These are phyloP conservation scores for Leccinum pachyderme DNA, from an alignment of 1,284 basidiomycete genomes.

Conservation along the genomic window DNA sequence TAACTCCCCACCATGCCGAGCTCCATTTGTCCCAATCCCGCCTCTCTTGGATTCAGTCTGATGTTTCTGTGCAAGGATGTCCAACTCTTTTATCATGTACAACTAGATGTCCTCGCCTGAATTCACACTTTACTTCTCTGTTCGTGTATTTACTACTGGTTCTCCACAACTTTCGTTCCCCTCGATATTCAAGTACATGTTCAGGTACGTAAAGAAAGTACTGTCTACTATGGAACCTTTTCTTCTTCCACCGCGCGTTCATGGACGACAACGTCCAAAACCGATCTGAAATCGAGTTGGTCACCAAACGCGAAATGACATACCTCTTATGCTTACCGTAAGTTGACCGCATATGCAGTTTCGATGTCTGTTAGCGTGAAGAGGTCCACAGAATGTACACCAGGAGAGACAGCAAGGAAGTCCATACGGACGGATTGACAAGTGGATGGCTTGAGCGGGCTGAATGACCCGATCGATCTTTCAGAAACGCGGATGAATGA, in stretches of 20 bases:
- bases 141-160: slow-evolving; percentile 29
- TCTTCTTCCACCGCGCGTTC: slow-evolving; percentile 34
- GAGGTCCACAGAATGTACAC: slow-evolving; percentile 75
- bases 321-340: slow-evolving; percentile 48
- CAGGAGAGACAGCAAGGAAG: slow-evolving; percentile 78
- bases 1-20: background rate
- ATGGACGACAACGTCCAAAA: slow-evolving; percentile 67
- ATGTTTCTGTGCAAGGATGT: slow-evolving; percentile 5
- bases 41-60: slow-evolving; percentile 3
- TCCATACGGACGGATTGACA: slow-evolving; percentile 87
- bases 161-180: slow-evolving; percentile 11
- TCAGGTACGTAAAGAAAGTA: slow-evolving; percentile 14
- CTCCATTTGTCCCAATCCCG: background rate
- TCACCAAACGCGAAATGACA: background rate
- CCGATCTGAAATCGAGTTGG: slow-evolving; percentile 43
- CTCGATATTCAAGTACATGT: slow-evolving; percentile 9
- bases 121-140: slow-evolving; percentile 8
- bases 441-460: slow-evolving; percentile 75
- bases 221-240: slow-evolving; percentile 16
- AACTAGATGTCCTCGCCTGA: slow-evolving; percentile 14
- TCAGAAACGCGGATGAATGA: slow-evolving; percentile 10
- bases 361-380: slow-evolving; percentile 75
- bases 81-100: slow-evolving; percentile 23
- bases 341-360: slow-evolving; percentile 68
- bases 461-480: slow-evolving; percentile 29